A percentile compares a stretch with the other conserved stretches of the same genome.
Conservation (phyloP, 345 rosid genomes). For the Balakata baccata region DNA sequence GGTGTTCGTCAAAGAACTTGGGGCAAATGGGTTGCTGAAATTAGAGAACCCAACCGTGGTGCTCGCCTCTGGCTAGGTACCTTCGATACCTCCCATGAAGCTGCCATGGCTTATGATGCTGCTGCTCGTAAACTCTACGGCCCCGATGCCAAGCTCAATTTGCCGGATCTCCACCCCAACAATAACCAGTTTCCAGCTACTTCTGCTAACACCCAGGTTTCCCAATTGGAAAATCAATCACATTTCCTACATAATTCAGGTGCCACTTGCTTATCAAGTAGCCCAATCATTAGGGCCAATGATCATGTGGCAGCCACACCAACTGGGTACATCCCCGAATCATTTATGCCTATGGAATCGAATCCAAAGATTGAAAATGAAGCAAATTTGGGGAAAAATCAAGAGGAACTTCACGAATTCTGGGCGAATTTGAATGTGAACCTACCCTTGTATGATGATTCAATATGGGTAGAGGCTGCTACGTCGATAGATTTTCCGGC, state of each 20-base stretch:
- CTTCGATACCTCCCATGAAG: conserved; percentile 76
- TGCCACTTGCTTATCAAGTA: conserved; percentile 8
- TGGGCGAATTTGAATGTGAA: conserved; percentile 56
- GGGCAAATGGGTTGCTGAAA: conserved; percentile 99
- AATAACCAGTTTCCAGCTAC: background rate
- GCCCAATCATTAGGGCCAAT: background rate
- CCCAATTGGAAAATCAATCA: conserved; percentile 17
- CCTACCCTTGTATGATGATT: conserved; percentile 61
- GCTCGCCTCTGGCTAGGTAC: conserved; percentile 99
- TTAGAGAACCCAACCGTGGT: conserved; percentile 95
- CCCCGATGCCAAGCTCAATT: conserved; percentile 69
- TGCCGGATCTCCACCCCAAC: conserved; percentile 42
- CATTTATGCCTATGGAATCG: background rate
- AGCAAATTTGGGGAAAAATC: conserved; percentile 11
- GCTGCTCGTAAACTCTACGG: conserved; percentile 93
- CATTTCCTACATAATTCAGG: conserved; percentile 11
- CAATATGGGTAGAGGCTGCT: conserved; percentile 89
- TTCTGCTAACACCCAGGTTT: conserved; percentile 10
- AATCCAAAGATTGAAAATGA: background rate
- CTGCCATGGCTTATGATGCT: conserved; percentile 87
- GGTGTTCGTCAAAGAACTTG: conserved; percentile 98
- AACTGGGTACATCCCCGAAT: background rate
- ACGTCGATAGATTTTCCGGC: conserved; percentile 70
- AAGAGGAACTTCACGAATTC: conserved; percentile 35
- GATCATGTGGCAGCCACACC: background rate